phyloP scores from a whole-genome alignment of 1,139 yeast genomes.

The Meyerozyma carpophila region DNA sequence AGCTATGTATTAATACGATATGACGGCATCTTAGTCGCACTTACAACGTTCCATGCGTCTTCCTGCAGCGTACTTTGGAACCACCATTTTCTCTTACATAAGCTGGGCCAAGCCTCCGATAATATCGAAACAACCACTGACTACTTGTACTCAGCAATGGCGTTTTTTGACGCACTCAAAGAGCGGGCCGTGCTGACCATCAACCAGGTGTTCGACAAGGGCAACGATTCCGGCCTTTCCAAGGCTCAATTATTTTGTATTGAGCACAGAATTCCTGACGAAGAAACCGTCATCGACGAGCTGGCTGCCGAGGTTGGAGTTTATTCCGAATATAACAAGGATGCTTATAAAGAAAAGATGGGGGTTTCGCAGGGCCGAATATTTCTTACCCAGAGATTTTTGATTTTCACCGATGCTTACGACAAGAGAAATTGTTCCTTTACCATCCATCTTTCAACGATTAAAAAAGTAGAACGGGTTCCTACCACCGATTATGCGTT shows the following conservation, averaged over 20 bases:
- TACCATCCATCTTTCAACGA: conserved; percentile 67
- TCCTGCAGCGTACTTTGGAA: neutral
- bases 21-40: too few relatives aligned
- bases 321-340: conserved; percentile 30
- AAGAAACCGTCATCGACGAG: conserved; percentile 62
- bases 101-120: conserved; percentile 1
- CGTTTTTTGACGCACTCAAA: conserved; percentile 17
- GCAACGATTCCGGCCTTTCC: conserved; percentile 31
- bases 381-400: conserved; percentile 65
- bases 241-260: conserved; percentile 67
- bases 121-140: neutral
- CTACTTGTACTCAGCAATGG: conserved; percentile 10
- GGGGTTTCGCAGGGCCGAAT: conserved; percentile 53
- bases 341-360: conserved; percentile 17
- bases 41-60: neutral
- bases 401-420: conserved; percentile 67
- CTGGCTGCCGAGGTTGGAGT: conserved; percentile 64
- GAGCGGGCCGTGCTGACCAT: conserved; percentile 27
- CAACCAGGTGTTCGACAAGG: conserved; percentile 38
- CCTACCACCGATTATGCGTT: conserved; percentile 76
- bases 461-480: conserved; percentile 81
- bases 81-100: neutral
- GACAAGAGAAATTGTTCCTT: conserved; percentile 68
- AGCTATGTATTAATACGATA: neutral
- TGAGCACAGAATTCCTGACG: conserved; percentile 65